Conservation (phyloP, 768 basidiomycete genomes). For the Boletus coccyginus region DNA sequence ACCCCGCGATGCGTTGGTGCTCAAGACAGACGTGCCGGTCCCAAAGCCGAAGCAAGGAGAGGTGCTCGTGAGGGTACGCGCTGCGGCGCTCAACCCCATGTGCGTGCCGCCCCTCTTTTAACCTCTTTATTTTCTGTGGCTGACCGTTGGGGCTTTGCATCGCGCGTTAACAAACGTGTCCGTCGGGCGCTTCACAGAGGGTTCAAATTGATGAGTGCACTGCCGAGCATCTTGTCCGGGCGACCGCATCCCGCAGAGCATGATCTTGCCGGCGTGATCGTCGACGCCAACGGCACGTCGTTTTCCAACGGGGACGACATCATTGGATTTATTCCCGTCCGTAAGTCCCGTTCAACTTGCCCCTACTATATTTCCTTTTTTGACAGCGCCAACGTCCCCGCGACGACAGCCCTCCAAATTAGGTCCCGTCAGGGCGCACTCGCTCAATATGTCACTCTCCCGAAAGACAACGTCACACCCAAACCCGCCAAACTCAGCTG, state of each 20-base stretch:
- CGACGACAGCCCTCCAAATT: constrained; percentile 22
- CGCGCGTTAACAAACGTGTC: neutral
- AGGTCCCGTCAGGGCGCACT: constrained; percentile 53
- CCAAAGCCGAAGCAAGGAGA: constrained; percentile 38
- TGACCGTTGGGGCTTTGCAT: neutral
- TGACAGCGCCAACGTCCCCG: neutral
- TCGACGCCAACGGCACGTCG: constrained; percentile 48
- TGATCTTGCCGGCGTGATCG: constrained; percentile 65
- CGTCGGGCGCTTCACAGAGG: constrained; percentile 39
- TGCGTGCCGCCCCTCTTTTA: constrained; percentile 29
- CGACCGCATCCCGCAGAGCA: constrained; percentile 55
- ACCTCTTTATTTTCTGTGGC: neutral
- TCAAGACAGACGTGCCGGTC: constrained; percentile 28
- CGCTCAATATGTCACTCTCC: constrained; percentile 53
- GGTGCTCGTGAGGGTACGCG: constrained; percentile 50
- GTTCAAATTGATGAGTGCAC: constrained; percentile 51
- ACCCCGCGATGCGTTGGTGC: constrained; percentile 29
- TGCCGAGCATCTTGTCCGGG: constrained; percentile 45
- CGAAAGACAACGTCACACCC: constrained; percentile 37
- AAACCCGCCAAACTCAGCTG: constrained; percentile 50
- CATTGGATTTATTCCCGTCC: constrained; percentile 49
- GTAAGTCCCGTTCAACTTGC: constrained; percentile 21
- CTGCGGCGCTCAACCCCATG: constrained; percentile 69
- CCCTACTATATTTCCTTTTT: too few species aligned
- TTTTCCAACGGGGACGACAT: constrained; percentile 62